phyloP scores from a whole-genome alignment of 345 rosid genomes.

The Hypericum perforatum region DNA sequence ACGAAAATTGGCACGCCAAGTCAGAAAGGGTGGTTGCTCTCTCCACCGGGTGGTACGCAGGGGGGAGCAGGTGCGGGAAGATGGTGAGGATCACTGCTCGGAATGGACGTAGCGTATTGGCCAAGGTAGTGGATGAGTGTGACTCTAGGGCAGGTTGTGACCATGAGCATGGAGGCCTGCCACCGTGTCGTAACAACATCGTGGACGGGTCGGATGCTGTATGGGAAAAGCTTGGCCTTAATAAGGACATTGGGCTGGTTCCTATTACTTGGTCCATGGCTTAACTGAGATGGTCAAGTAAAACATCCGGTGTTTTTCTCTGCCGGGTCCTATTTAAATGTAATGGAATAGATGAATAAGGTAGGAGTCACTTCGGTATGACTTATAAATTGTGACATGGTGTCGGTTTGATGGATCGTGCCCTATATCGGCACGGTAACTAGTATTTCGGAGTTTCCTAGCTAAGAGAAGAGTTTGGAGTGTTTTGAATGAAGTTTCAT shows the following conservation, averaged over 20 bases:
- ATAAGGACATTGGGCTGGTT: slow-evolving; percentile 18
- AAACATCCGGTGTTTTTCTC: no score
- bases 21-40: slow-evolving; percentile 24
- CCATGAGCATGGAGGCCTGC: slow-evolving; percentile 23
- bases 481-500: no score
- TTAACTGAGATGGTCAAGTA: slow-evolving; percentile 3
- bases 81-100: slow-evolving; percentile 19
- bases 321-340: no score
- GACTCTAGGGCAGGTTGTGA: slow-evolving; percentile 33
- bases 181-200: slow-evolving; percentile 25
- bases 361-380: no score
- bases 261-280: slow-evolving; percentile 33
- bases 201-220: slow-evolving; percentile 36
- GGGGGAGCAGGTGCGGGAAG: slow-evolving; percentile 23
- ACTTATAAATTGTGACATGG: no score
- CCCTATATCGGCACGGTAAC: no score
- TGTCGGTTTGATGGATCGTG: no score
- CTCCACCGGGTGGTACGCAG: slow-evolving; percentile 30
- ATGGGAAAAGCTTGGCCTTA: slow-evolving; percentile 27
- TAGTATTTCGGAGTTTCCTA: no score
- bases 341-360: no score
- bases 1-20: slow-evolving; percentile 12
- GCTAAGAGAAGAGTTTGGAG: no score
- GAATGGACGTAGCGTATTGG: slow-evolving; percentile 15
- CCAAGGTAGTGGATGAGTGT: slow-evolving; percentile 37